A percentile compares a stretch with the other conserved stretches of the same genome.
These are phyloP conservation scores for Hyaloscypha hepaticicola DNA, from an alignment of 495 filamentous ascomycete genomes.

Conservation along the genomic window DNA sequence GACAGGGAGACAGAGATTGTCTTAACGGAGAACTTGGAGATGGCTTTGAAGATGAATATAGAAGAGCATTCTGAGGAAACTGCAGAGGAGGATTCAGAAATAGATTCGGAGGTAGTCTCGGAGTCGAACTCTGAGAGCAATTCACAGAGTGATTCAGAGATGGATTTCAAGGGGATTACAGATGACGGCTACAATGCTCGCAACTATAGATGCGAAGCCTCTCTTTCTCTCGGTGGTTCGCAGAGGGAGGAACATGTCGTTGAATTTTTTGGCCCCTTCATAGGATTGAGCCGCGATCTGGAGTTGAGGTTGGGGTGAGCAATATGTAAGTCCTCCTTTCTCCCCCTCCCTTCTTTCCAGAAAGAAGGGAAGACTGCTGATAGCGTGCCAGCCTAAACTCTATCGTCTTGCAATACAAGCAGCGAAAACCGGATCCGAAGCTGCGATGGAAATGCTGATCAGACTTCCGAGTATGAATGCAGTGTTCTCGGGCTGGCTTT, in stretches of 20 bases:
- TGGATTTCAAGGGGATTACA: no score
- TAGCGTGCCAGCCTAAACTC: conserved; percentile 5
- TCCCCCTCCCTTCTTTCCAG: background rate
- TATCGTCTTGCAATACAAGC: conserved; percentile 8
- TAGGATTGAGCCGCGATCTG: background rate
- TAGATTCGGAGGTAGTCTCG: no score
- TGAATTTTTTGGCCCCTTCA: conserved; percentile 19
- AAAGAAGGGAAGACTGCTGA: background rate
- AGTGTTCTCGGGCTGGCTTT: conserved; percentile 12
- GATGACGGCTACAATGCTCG: background rate
- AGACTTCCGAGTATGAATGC: conserved; percentile 8
- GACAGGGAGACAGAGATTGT: no score
- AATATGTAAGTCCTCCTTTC: conserved; percentile 15
- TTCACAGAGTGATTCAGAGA: no score
- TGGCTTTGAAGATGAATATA: no score
- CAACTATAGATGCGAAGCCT: conserved; percentile 18
- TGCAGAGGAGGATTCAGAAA: no score
- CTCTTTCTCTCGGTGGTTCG: background rate
- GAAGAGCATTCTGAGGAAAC: no score
- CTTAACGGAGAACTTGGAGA: no score
- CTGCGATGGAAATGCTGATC: conserved; percentile 18
- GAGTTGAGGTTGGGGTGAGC: conserved; percentile 15
- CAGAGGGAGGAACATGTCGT: background rate
- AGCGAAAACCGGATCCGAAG: background rate
- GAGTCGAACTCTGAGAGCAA: no score